Percentiles rank a stretch among this genome's conserved stretches.
These are phyloP conservation scores for Solanum pinnatisectum DNA, from an alignment of 257 asterid species.

Conservation along the genomic window DNA sequence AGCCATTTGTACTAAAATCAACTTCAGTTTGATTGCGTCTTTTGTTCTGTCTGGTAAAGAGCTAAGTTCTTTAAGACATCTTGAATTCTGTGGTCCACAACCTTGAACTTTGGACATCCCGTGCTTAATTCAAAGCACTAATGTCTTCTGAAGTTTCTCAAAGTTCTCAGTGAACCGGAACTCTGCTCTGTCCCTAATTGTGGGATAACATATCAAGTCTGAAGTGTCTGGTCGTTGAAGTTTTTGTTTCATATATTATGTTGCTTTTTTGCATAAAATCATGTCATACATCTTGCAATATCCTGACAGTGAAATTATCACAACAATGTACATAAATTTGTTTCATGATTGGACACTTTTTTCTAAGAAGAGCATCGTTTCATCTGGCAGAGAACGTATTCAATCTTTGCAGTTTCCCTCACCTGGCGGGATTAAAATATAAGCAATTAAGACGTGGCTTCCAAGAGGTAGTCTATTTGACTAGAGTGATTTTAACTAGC, in stretches of 20 bases:
- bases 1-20: not conserved
- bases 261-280: not conserved
- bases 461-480: conserved; percentile 55
- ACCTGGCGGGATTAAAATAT: conserved; percentile 64
- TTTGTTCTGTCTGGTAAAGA: not conserved
- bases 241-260: not conserved
- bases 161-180: not conserved
- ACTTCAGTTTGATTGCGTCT: not conserved
- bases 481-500: not conserved
- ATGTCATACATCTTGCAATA: not conserved
- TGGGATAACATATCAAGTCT: not conserved
- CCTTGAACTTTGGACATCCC: not conserved
- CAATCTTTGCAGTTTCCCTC: conserved; percentile 80
- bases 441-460: conserved; percentile 73
- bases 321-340: not conserved
- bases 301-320: not conserved
- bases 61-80: not conserved
- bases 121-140: not conserved
- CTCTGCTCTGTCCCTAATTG: not conserved
- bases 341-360: not conserved
- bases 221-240: not conserved
- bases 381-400: conserved; percentile 81
- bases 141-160: not conserved
- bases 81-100: not conserved
- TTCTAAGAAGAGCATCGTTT: conserved; percentile 4